Conservation (phyloP, 176 grass and related monocot genomes). For the Elaeis guineensis region DNA sequence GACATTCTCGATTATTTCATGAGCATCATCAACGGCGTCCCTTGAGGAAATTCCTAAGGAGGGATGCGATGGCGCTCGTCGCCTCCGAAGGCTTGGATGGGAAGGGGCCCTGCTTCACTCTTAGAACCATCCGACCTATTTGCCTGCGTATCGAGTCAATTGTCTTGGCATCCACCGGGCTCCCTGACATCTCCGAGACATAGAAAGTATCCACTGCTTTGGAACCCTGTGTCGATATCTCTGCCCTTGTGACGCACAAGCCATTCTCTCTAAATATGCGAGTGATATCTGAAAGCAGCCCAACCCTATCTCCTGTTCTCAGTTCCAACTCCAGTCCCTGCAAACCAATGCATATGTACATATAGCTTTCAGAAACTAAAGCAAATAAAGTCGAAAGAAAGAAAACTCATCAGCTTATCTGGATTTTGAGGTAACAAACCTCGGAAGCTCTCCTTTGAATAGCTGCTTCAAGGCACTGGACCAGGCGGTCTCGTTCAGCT, state of each 20-base stretch:
- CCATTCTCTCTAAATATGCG: conserved; percentile 55
- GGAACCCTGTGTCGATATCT: conserved; percentile 34
- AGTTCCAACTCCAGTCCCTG: conserved; percentile 42
- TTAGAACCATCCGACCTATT: conserved; percentile 23
- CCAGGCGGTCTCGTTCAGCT: conserved; percentile 29
- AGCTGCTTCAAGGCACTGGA: conserved; percentile 47
- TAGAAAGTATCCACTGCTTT: conserved; percentile 52
- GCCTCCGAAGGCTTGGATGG: neutral
- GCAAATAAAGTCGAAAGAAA: neutral
- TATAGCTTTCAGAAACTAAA: no score
- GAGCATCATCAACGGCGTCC: no score
- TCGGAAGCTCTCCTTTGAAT: conserved; percentile 38
- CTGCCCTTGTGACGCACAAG: conserved; percentile 44
- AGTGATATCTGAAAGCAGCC: conserved; percentile 60
- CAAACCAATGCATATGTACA: neutral
- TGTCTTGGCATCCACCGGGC: conserved; percentile 29
- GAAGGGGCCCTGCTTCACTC: conserved; percentile 16
- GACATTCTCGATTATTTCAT: no score
- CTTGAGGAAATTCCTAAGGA: conserved; percentile 25
- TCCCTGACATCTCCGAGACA: conserved; percentile 38
- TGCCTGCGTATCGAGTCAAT: conserved; percentile 21
- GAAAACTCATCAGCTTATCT: neutral
- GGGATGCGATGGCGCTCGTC: neutral
- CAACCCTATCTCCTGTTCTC: conserved; percentile 30
- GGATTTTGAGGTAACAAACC: conserved; percentile 3